Base-by-base conservation (phyloP, 2,329 filamentous ascomycete genomes). In the Microthyrium microscopicum region DNA sequence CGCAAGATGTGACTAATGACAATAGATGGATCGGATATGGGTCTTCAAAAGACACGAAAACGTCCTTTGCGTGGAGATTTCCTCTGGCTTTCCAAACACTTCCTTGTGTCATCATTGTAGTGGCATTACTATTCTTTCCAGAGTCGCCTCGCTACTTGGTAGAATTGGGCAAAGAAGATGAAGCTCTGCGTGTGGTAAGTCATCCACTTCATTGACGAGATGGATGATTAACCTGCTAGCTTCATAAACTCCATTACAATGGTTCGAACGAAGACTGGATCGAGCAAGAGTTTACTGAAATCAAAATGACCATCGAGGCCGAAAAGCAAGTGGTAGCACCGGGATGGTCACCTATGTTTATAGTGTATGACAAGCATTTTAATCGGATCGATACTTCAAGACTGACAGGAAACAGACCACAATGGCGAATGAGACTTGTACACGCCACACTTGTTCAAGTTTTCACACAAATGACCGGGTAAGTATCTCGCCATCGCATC, bases 401-500 rank as follows among this genome's bases (percentile, higher is more conserved):
- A n/a, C n/a, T n/a, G n/a, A n/a, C n/a, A n/a, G n/a, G n/a, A n/a
- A n/a, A n/a, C n/a, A n/a, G n/a, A n/a, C 62, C 65, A 18, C 51
- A 64, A 35, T 74, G 71, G 61, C 64, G 74, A 45, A 73, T 62
- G 30, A 61, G 74, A 12, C 62, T 77, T 32, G 50, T 74, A 41
- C 67, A 75, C 39, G 74, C 68, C 16, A 66, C 66, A 26, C 52
- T 69, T 20, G 65, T 75, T 25, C 73, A 80, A 47, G 62, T 73
- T 39, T 73, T 78, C 43, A 71, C 72, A 30, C 73, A 77, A 41
- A 65, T 77, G 44, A 66, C 62, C n/a, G 69, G 68, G 55, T 55
- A 49, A 30, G 46, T 37, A 17, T 5, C 5, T n/a, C n/a, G n/a
- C 4, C 9, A 2, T 5, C n/a, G 4, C 16, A 4, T 8, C 15